Evolutionary conservation across 306 rosid species (phyloP).

Genomic region (Lathyrus oleraceus): DNA sequence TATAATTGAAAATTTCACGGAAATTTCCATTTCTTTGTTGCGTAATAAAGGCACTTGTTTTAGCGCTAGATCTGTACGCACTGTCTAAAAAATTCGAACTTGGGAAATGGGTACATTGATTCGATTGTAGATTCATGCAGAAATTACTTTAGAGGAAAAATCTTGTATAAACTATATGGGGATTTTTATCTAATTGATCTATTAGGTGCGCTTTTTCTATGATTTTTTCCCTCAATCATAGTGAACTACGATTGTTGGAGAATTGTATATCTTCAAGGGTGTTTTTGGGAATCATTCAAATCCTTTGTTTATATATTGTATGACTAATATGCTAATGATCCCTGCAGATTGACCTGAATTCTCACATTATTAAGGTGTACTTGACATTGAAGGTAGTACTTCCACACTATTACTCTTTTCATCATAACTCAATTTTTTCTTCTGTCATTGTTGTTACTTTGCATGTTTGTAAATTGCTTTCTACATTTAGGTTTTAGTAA

Average conservation of each 20-base stretch:
- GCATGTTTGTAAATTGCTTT: constrained; percentile 17
- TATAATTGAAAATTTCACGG: not conserved
- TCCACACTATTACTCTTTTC: constrained; percentile 26
- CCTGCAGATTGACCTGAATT: constrained; percentile 85
- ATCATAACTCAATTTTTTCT: not conserved
- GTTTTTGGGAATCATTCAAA: constrained; percentile 5
- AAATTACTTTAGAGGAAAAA: not conserved
- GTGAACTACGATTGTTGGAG: constrained; percentile 8
- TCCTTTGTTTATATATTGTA: constrained; percentile 13
- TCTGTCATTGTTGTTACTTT: constrained; percentile 5
- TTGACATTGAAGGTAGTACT: constrained; percentile 79
- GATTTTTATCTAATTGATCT: not conserved
- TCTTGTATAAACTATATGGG: not conserved
- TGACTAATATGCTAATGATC: constrained; percentile 37
- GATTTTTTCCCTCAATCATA: not conserved
- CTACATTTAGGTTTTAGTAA: too few species aligned
- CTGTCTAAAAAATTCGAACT: constrained; percentile 2
- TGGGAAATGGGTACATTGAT: constrained; percentile 16
- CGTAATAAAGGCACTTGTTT: not conserved
- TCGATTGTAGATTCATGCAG: constrained; percentile 16
- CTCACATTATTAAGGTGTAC: constrained; percentile 83
- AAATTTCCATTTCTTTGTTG: not conserved
- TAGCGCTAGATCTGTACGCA: constrained; percentile 26
- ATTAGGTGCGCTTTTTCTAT: not conserved
- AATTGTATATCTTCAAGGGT: constrained; percentile 16